A percentile compares a stretch with the other conserved stretches of the same genome.
Evolutionary conservation across 1,284 basidiomycete species (phyloP).

Genomic region (Pisolithus thermaeus): DNA sequence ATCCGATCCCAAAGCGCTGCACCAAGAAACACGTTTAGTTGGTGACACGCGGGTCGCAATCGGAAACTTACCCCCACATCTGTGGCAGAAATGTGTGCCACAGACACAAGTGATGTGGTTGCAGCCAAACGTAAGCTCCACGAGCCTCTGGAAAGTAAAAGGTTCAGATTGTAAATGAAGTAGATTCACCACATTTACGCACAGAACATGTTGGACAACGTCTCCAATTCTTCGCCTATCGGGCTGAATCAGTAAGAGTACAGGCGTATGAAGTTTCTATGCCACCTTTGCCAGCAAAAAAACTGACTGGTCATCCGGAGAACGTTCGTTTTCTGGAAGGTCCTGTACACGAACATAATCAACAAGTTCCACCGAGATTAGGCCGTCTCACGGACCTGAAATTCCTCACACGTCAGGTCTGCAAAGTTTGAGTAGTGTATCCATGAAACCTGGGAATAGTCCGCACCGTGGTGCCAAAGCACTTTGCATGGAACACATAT

Average conservation of each 20-base stretch:
- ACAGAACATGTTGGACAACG: slow-evolving; percentile 38
- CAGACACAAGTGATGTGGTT: slow-evolving; percentile 37
- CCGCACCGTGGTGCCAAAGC: slow-evolving; percentile 33
- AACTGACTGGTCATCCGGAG: slow-evolving; percentile 35
- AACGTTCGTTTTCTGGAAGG: slow-evolving; percentile 35
- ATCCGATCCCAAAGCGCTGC: slow-evolving; percentile 23
- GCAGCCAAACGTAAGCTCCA: slow-evolving; percentile 34
- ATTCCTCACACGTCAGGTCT: slow-evolving; percentile 35
- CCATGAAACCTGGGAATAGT: not conserved
- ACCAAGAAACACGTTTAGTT: not conserved
- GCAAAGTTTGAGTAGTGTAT: not conserved
- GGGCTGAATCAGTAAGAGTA: not conserved
- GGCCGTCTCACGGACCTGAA: slow-evolving; percentile 21
- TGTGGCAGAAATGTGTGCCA: slow-evolving; percentile 33
- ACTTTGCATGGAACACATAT: slow-evolving; percentile 35
- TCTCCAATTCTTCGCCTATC: slow-evolving; percentile 36
- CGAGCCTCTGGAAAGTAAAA: slow-evolving; percentile 13
- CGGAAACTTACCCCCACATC: slow-evolving; percentile 32
- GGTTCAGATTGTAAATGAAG: too few species aligned
- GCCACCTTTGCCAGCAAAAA: slow-evolving; percentile 32
- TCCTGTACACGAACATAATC: slow-evolving; percentile 19
- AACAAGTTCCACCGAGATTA: not conserved
- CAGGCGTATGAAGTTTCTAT: not conserved
- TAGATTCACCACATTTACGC: slow-evolving; percentile 3
- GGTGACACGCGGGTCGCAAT: not conserved